phyloP scores from a whole-genome alignment of 2,329 filamentous ascomycete species.

The Esteya vermicola region DNA sequence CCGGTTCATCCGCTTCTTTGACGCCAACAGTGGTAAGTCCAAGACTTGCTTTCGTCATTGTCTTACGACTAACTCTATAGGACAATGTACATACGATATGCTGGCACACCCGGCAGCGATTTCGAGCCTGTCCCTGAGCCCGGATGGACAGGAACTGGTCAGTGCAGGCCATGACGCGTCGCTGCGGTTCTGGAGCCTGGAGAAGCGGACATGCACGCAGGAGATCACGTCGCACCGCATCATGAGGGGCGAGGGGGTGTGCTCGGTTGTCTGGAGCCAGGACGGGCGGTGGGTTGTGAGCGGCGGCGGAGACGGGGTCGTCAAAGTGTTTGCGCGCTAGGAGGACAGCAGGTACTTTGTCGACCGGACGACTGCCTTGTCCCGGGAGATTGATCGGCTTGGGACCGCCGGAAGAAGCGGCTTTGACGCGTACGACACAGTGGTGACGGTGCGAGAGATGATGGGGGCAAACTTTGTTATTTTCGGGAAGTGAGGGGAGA shows the following conservation, averaged over 20 bases:
- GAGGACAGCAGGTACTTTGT: too few relatives aligned
- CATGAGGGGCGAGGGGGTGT: slow-evolving; percentile 94
- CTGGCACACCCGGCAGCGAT: slow-evolving; percentile 90
- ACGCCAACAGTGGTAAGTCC: slow-evolving; percentile 89
- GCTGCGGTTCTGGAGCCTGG: slow-evolving; percentile 90
- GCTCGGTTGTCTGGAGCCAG: slow-evolving; percentile 86
- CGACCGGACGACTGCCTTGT: too few relatives aligned
- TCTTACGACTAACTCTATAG: slow-evolving; percentile 29
- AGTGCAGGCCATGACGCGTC: slow-evolving; percentile 93
- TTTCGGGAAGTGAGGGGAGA: too few relatives aligned
- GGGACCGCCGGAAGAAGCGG: too few relatives aligned
- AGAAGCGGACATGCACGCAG: slow-evolving; percentile 89
- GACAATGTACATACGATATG: slow-evolving; percentile 99
- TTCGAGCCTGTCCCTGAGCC: slow-evolving; percentile 78
- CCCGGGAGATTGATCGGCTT: too few relatives aligned
- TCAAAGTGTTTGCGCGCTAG: slow-evolving; percentile 70
- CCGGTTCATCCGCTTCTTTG: slow-evolving; percentile 89
- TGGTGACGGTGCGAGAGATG: too few relatives aligned
- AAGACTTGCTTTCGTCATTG: background rate
- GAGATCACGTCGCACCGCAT: slow-evolving; percentile 86
- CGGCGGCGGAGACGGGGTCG: slow-evolving; percentile 85
- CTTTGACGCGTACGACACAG: too few relatives aligned
- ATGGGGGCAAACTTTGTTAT: too few relatives aligned
- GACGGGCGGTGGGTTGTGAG: slow-evolving; percentile 92
- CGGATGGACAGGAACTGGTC: slow-evolving; percentile 85